Base-by-base conservation (phyloP, 2,329 filamentous ascomycete species). In the Davidsoniella neocaledoniae region DNA sequence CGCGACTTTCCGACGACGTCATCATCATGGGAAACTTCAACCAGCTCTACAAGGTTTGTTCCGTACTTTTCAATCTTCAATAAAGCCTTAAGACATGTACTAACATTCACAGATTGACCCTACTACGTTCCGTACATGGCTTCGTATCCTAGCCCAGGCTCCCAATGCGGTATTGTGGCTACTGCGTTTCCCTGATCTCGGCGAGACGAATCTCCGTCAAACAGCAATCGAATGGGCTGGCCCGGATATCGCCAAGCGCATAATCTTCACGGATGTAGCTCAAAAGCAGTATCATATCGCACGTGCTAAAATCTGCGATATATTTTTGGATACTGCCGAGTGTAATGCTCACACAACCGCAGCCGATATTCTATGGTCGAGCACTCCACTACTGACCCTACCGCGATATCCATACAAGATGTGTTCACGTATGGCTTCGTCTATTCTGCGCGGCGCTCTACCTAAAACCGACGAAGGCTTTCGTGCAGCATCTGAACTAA, bases 271-370 rank as follows among this genome's bases (percentile, higher is more conserved):
- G 5, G 91, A 98, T 61, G 91, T 98, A 10, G 91, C 91, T 0
- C 87, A 90, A 3, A 98, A 98, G 63, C 83, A 85, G 56, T 79
- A 88, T 56, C 91, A 98, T 63, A 98, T 98, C 56, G 82, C 86
- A 5, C 81, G 91, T 33, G 91, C 91, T 5, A 79, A 88, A 19
- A 78, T 98, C 25, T 90, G 90, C 61, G 91, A 98, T 65, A 70
- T 98, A 5, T 96, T 98, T 61, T 76, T 98, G 12, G 91, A 98
- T 64, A 98, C 91, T 0, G 88, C 91, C 1, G 91, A 98, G 64
- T 98, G 91, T 66, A 98, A 98, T 60, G 91, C 88, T 1, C 91
- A 98, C 63, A 98, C 91, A 1, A 98, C 91, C 1, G 91, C 91
- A 2, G 93, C 91, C 10, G 91, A 98, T 60, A 83, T 96, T 1